These are phyloP conservation scores for Vanderwaltozyma tropicalis DNA, from an alignment of 805 yeast species.

Conservation along the genomic window DNA sequence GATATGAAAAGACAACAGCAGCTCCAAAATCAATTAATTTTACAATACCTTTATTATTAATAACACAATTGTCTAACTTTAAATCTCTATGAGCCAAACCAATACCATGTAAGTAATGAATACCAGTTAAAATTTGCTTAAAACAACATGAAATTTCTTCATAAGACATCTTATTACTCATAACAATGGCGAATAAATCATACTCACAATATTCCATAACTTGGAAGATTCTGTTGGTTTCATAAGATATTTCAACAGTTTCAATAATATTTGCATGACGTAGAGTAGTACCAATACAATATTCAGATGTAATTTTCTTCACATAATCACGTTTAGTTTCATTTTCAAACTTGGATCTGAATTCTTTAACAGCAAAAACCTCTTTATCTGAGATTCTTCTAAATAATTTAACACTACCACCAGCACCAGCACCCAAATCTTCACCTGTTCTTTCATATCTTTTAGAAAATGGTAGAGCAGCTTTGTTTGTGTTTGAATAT, in stretches of 20 bases:
- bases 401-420: slow-evolving; percentile 76
- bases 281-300: slow-evolving; percentile 82
- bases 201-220: slow-evolving; percentile 91
- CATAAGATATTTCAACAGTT: slow-evolving; percentile 84
- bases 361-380: slow-evolving; percentile 86
- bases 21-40: slow-evolving; percentile 86
- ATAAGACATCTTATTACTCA: slow-evolving; percentile 77
- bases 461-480: slow-evolving; percentile 52
- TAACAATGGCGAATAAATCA: slow-evolving; percentile 86
- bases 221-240: slow-evolving; percentile 72
- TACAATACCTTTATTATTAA: slow-evolving; percentile 68
- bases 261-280: slow-evolving; percentile 84
- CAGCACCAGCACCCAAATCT: slow-evolving; percentile 87
- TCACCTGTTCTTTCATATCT: slow-evolving; percentile 77
- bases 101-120: slow-evolving; percentile 64
- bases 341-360: slow-evolving; percentile 59
- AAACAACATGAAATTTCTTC: slow-evolving; percentile 81
- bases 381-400: slow-evolving; percentile 54
- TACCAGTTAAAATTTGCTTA: slow-evolving; percentile 71
- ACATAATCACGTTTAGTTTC: slow-evolving; percentile 79
- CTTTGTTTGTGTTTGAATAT: slow-evolving; percentile 31
- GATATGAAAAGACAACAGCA: slow-evolving; percentile 80
- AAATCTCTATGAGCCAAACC: slow-evolving; percentile 86
- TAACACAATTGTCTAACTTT: slow-evolving; percentile 83
- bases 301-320: slow-evolving; percentile 85